These are phyloP conservation scores for Cryphonectria nitschkei DNA, from an alignment of 2,329 filamentous ascomycete genomes.

Conservation along the genomic window DNA sequence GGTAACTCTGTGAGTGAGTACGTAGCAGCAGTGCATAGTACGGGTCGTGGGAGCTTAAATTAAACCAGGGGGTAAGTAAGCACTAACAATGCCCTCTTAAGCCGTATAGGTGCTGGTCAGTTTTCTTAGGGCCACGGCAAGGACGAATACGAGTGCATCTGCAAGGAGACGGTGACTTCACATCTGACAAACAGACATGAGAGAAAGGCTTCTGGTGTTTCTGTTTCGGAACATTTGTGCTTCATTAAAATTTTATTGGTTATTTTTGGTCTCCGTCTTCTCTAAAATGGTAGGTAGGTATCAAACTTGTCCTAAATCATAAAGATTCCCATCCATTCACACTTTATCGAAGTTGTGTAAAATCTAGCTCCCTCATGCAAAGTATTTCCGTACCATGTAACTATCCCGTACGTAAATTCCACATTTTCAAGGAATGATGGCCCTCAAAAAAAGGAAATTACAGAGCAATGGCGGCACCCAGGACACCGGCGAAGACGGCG, in stretches of 20 bases:
- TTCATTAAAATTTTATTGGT: not conserved
- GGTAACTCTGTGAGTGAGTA: too few species aligned
- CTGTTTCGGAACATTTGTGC: not conserved
- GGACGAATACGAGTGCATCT: not conserved
- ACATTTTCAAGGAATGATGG: not conserved
- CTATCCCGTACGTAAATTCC: not conserved
- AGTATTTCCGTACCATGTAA: not conserved
- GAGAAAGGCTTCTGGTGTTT: not conserved
- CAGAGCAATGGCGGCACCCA: conserved; percentile 24
- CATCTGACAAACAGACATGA: not conserved
- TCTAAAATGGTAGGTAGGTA: not conserved
- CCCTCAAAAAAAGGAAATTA: conserved; percentile 3
- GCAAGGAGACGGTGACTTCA: not conserved
- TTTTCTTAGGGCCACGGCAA: not conserved
- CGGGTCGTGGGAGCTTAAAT: not conserved
- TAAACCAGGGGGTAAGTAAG: not conserved
- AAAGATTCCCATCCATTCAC: not conserved
- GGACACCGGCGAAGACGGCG: conserved; percentile 24
- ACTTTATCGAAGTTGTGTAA: not conserved
- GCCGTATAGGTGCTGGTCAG: not conserved
- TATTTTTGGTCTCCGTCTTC: not conserved
- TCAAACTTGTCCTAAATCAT: not conserved
- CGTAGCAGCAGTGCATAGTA: too few species aligned
- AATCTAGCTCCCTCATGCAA: not conserved
- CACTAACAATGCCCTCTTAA: not conserved